Evolutionary conservation across 169 alveolate species (phyloP), one percentile per base, ranked within the genome.

Genomic region (Theileria orientalis): DNA sequence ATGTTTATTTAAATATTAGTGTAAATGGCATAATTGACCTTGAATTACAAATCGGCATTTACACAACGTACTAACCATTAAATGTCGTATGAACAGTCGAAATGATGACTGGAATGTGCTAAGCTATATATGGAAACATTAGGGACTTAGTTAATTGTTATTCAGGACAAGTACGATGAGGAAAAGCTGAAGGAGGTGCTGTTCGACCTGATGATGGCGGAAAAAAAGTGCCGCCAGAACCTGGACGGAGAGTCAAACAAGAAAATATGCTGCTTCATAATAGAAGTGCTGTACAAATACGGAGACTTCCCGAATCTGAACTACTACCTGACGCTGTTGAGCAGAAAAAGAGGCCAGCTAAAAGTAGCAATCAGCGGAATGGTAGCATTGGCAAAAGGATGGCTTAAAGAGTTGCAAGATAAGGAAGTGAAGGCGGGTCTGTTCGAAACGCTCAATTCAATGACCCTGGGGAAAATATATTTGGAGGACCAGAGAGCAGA

Each of bases 401-500:
- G 93, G 93, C 83, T 88, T 35, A 21, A 21, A 6, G 74, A 74
- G 35, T 52, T 76, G 56, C 51, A 52, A 37, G 79, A 83, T 52
- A 60, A 60, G 78, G 88, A 70, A 40, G 82, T 44, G 25, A 84
- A 76, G 63, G 33, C 79, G 51, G 76, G 74, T 27, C 30, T 88
- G 54, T 83, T 84, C 35, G 59, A 79, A 54, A 84, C 91, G 3
- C 76, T 88, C 23, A 74, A 76, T 70, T 40, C 67, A 30, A 82
- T 88, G 40, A 88, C 92, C 21, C 74, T 66, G 46, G 93, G 93
- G 16, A 88, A 82, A 88, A 88, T 88, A 49, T 88, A 78, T 51
- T 75, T 88, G 35, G 93, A 88, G 42, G 76, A 59, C 23, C 90
- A 88, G 46, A 30, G 93, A n/a, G 90, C 93, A 3, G 89, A 88